Evolutionary conservation across 2,329 filamentous ascomycete species (phyloP).

Genomic region (Ceratocystis huliohia): DNA sequence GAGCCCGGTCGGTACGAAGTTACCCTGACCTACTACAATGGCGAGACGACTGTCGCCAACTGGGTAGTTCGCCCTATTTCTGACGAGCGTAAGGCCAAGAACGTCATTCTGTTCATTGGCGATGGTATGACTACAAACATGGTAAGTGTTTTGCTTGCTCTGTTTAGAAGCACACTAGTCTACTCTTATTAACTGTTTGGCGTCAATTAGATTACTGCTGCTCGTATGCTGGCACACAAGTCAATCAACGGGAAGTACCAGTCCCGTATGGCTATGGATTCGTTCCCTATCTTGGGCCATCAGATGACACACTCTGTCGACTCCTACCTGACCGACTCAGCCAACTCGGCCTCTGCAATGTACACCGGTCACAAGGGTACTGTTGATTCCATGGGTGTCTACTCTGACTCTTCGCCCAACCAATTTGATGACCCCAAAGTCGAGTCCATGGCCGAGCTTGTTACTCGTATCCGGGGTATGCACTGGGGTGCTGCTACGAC

Average conservation of each 20-base stretch:
- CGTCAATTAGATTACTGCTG: constrained; percentile 48
- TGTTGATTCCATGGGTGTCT: constrained; percentile 68
- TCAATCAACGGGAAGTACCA: constrained; percentile 76
- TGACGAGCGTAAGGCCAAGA: constrained; percentile 63
- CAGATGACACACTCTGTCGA: constrained; percentile 84
- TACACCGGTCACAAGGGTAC: constrained; percentile 76
- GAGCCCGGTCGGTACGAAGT: constrained; percentile 71
- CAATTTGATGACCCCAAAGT: constrained; percentile 75
- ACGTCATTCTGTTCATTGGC: constrained; percentile 75
- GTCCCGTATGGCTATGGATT: constrained; percentile 60
- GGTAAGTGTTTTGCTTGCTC: constrained; percentile 27
- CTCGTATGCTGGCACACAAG: constrained; percentile 69
- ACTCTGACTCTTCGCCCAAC: constrained; percentile 61
- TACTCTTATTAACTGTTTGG: not conserved
- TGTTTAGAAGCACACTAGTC: no score
- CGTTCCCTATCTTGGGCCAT: constrained; percentile 75
- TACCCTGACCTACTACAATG: constrained; percentile 61
- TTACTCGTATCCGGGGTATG: constrained; percentile 53
- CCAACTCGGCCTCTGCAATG: constrained; percentile 70
- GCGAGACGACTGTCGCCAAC: constrained; percentile 56
- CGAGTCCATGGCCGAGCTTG: constrained; percentile 68
- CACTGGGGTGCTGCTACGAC: constrained; percentile 60
- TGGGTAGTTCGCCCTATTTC: constrained; percentile 65
- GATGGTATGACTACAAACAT: constrained; percentile 61
- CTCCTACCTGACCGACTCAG: constrained; percentile 73